These are phyloP conservation scores for Cadophora gregata DNA, from an alignment of 2,329 filamentous ascomycete genomes.

Conservation along the genomic window DNA sequence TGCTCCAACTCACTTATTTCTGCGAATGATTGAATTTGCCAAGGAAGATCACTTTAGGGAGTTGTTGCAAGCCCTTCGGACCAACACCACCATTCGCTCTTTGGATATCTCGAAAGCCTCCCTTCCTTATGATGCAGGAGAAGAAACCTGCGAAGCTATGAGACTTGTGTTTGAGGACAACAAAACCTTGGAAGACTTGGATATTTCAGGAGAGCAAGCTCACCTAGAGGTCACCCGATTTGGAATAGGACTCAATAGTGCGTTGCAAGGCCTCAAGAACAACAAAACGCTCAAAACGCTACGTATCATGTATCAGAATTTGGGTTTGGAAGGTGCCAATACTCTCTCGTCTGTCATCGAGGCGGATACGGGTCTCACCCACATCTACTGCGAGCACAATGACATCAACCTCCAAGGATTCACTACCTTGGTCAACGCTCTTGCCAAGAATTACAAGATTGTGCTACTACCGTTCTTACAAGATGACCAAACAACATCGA, in stretches of 20 bases:
- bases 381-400: slow-evolving; percentile 75
- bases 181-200: slow-evolving; percentile 66
- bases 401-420: slow-evolving; percentile 74
- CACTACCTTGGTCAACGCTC: slow-evolving; percentile 70
- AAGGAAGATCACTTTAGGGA: slow-evolving; percentile 58
- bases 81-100: slow-evolving; percentile 66
- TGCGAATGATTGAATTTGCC: slow-evolving; percentile 68
- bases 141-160: slow-evolving; percentile 69
- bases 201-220: slow-evolving; percentile 75
- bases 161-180: slow-evolving; percentile 71
- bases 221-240: slow-evolving; percentile 73
- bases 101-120: slow-evolving; percentile 75
- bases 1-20: slow-evolving; percentile 67
- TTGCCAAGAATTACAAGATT: slow-evolving; percentile 69
- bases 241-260: slow-evolving; percentile 70
- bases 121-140: slow-evolving; percentile 70
- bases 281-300: slow-evolving; percentile 67
- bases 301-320: slow-evolving; percentile 70
- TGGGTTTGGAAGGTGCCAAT: slow-evolving; percentile 72
- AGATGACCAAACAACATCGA: slow-evolving; percentile 63
- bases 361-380: slow-evolving; percentile 64
- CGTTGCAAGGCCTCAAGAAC: slow-evolving; percentile 66
- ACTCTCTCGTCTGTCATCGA: slow-evolving; percentile 72
- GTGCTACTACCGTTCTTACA: slow-evolving; percentile 68
- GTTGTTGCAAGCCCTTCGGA: slow-evolving; percentile 64